phyloP scores from a whole-genome alignment of 257 asterid genomes.

The Solanum arcanum region DNA sequence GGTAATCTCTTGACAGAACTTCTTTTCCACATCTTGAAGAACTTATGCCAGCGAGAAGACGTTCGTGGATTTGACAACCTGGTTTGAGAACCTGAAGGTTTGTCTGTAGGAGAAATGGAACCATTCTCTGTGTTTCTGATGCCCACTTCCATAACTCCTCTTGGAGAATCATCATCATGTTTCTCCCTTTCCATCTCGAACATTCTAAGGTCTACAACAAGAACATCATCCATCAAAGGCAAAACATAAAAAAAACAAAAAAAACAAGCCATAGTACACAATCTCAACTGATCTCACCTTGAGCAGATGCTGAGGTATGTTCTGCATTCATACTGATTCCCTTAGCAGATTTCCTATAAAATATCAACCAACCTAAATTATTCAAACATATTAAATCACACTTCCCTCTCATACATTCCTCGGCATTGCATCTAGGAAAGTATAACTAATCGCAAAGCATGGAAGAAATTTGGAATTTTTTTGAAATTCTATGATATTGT shows the following conservation, averaged over 20 bases:
- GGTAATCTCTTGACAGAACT: slow-evolving; percentile 19
- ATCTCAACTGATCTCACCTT: slow-evolving; percentile 16
- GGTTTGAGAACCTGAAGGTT: background rate
- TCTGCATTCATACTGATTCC: background rate
- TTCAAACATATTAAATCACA: background rate
- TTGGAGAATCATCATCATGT: slow-evolving; percentile 11
- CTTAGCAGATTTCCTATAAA: background rate
- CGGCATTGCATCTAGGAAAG: background rate
- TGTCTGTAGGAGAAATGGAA: background rate
- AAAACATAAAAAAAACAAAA: background rate
- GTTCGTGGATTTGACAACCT: background rate
- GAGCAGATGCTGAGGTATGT: slow-evolving; percentile 25
- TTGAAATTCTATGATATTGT: background rate
- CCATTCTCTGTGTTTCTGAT: background rate
- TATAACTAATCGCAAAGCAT: background rate
- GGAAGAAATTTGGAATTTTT: background rate
- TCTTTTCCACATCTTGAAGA: slow-evolving; percentile 35
- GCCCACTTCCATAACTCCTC: slow-evolving; percentile 22
- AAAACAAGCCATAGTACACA: background rate
- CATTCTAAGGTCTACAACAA: slow-evolving; percentile 27
- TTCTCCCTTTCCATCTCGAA: slow-evolving; percentile 21
- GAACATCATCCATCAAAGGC: background rate
- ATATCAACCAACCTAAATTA: background rate
- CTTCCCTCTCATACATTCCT: background rate
- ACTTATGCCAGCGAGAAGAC: slow-evolving; percentile 30